Evolutionary conservation across 2,329 filamentous ascomycete species (phyloP), one percentile per base, ranked within the genome.

Genomic region (Claviceps capensis): DNA sequence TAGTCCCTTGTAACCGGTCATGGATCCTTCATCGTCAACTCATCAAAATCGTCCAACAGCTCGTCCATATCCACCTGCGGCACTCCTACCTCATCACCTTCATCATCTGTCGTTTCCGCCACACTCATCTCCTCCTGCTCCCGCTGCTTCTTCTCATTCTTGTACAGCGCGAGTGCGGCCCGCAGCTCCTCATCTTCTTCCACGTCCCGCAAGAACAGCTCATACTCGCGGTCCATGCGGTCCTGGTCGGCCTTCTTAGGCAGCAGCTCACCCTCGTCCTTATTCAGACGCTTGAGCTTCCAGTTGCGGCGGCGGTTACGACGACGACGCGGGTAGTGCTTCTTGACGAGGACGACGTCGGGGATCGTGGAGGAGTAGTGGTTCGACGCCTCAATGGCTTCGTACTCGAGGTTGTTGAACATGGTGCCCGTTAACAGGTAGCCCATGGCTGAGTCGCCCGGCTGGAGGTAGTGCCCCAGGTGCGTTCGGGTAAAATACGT

Each of bases 341-440:
- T 98, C 88, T 95, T 97, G 67, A 98, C 88, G 3, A 98, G 77
- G 6, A 98, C 72, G 0, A 97, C 93, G 62, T 98, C 93, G 0
- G 93, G 93, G 52, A 98, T 86, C 3, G 77, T 82, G 3, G 82
- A 84, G 2, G 80, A 74, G 69, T 94, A 91, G 49, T 83, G 81
- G 66, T 81, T 81, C 50, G 83, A 88, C 49, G 78, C 70, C 67
- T 96, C 89, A 37, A 96, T 77, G 51, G 83, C 86, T 60, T 95
- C 89, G 59, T 85, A 89, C 59, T 94, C 79, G 9, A 78, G 74
- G 64, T 89, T 93, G 76, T 98, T 97, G 76, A 91, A 96, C 67
- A 95, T 95, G 51, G 88, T 83, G 48, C 88, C 90, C 4, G 81
- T 83, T 48, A 98, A 71, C 67, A 95, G 81, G 67, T 96, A 98